Conservation (phyloP, 1,139 yeast genomes). For the Geotrichum reessii region DNA sequence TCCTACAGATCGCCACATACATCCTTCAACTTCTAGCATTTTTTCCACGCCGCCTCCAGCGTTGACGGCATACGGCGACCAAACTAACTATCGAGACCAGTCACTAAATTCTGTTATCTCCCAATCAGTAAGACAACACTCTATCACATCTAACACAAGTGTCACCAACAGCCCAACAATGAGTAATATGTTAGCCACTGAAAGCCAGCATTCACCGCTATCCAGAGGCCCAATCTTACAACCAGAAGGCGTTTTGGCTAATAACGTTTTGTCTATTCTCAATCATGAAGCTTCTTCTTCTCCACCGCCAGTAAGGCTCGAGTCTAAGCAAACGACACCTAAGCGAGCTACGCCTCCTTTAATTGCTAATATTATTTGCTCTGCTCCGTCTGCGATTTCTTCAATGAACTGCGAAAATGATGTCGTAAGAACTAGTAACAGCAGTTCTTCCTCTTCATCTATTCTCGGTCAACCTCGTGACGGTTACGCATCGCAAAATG, state of each 20-base stretch:
- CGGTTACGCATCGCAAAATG: neutral
- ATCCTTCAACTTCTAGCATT: neutral
- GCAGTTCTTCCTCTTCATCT: neutral
- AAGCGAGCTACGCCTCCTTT: neutral
- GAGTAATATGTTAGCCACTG: neutral
- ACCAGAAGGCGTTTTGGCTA: neutral
- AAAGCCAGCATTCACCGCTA: neutral
- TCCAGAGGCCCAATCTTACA: neutral
- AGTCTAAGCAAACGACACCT: neutral
- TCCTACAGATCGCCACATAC: neutral
- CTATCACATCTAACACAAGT: neutral
- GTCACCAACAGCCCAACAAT: constrained; percentile 1
- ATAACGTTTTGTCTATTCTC: neutral
- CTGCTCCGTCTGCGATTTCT: neutral
- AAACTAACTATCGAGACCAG: neutral
- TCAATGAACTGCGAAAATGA: neutral
- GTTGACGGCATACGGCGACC: neutral
- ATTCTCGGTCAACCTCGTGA: neutral
- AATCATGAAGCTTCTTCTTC: neutral
- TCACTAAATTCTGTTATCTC: neutral
- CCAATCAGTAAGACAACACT: neutral
- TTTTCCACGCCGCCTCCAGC: neutral
- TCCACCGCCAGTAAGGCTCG: neutral
- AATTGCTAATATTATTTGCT: neutral
- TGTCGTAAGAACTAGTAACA: neutral